Conservation (phyloP, 2,329 filamentous ascomycete genomes). For the Aspergillus sp. region DNA sequence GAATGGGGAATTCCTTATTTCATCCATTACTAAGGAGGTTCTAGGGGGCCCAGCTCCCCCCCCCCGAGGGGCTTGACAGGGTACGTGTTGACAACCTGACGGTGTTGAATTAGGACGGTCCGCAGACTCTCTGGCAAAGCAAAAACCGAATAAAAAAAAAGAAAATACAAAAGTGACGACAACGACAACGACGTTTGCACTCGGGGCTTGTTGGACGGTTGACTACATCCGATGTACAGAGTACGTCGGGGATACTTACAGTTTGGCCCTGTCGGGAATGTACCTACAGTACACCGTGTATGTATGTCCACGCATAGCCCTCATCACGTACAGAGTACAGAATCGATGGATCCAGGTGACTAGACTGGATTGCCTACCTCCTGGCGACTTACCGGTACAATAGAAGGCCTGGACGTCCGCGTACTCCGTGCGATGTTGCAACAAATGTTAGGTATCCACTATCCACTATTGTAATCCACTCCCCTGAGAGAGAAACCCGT, state of each 20-base stretch:
- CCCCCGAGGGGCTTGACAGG: background rate
- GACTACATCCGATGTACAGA: background rate
- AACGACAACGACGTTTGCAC: slow-evolving; percentile 2
- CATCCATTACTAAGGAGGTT: background rate
- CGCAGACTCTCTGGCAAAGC: background rate
- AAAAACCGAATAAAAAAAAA: too few species aligned
- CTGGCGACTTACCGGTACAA: too few species aligned
- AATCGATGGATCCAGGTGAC: background rate
- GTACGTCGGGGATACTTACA: background rate
- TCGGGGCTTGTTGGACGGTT: slow-evolving; percentile 1
- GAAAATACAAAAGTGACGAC: background rate
- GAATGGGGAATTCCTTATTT: background rate
- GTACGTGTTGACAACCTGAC: background rate
- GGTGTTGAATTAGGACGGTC: background rate
- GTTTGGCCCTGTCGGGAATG: background rate
- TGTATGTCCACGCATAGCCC: background rate
- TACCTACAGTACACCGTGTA: background rate
- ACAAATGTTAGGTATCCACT: too few species aligned
- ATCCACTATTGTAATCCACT: too few species aligned
- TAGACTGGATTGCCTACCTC: background rate
- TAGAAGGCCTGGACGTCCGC: too few species aligned
- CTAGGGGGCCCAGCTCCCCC: background rate
- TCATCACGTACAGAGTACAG: background rate
- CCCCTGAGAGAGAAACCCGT: too few species aligned
- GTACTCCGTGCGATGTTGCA: background rate